phyloP scores from a whole-genome alignment of 805 yeast genomes.

The Jamesozyma lodderae region DNA sequence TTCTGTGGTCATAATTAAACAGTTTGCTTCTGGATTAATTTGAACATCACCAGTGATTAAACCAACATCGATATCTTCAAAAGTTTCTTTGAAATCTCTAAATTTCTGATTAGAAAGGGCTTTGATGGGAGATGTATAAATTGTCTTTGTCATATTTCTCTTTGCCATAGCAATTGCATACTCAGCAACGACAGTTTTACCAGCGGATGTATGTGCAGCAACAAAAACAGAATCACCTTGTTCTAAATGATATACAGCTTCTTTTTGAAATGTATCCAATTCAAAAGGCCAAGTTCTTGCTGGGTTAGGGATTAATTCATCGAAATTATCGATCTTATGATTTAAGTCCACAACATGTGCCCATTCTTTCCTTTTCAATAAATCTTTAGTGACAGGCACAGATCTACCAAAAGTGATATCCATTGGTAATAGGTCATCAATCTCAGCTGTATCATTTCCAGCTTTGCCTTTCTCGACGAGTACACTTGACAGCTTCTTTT shows the following conservation, averaged over 20 bases:
- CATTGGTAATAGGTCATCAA: conserved; percentile 43
- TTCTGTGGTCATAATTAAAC: conserved; percentile 96
- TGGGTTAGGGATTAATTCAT: conserved; percentile 83
- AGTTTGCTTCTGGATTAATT: conserved; percentile 91
- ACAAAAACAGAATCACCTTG: conserved; percentile 98
- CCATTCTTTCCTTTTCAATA: conserved; percentile 55
- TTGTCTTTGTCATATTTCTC: conserved; percentile 92
- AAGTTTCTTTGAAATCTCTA: conserved; percentile 74
- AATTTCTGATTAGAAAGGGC: conserved; percentile 86
- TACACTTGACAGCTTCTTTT: conserved; percentile 5
- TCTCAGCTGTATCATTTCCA: conserved; percentile 19
- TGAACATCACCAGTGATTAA: conserved; percentile 96
- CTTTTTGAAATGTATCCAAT: conserved; percentile 90
- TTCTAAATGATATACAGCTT: conserved; percentile 91
- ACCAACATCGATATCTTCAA: conserved; percentile 81
- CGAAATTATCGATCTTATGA: conserved; percentile 74
- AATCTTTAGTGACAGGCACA: conserved; percentile 14
- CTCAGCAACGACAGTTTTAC: conserved; percentile 97
- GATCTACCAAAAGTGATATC: conserved; percentile 41
- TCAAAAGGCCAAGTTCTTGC: conserved; percentile 94
- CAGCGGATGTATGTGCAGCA: conserved; percentile 98
- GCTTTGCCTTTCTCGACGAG: conserved; percentile 1
- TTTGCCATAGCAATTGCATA: conserved; percentile 96
- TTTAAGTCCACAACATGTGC: conserved; percentile 90
- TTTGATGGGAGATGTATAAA: conserved; percentile 91